Evolutionary conservation across 192 early-diverging fungal genomes (phyloP).

Genomic region (Gamsiella multidivaricata): DNA sequence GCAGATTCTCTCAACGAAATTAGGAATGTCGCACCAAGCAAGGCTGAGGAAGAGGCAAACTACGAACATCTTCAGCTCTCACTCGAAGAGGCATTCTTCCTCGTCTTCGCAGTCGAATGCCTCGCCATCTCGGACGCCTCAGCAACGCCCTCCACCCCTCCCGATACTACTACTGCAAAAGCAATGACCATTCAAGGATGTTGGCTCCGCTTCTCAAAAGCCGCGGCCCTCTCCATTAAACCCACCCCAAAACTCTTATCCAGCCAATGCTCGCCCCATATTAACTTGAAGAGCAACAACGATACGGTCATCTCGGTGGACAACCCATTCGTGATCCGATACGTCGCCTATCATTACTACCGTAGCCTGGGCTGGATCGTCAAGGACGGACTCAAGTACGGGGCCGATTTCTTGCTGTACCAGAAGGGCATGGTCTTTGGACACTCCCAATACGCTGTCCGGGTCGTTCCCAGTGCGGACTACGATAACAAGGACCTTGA

Average conservation of each 20-base stretch:
- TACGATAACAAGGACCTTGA: not conserved
- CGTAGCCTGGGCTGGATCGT: slow-evolving; percentile 86
- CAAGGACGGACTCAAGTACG: slow-evolving; percentile 86
- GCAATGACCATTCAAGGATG: slow-evolving; percentile 51
- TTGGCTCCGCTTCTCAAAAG: slow-evolving; percentile 46
- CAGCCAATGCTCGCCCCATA: too few species aligned
- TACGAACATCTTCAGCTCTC: slow-evolving; percentile 76
- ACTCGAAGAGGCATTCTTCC: slow-evolving; percentile 80
- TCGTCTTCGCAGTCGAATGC: slow-evolving; percentile 67
- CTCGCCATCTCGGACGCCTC: slow-evolving; percentile 57
- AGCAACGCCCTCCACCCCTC: slow-evolving; percentile 2
- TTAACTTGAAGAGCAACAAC: too few species aligned
- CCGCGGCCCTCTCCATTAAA: slow-evolving; percentile 12
- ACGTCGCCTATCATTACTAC: slow-evolving; percentile 88
- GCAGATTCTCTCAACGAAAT: not conserved
- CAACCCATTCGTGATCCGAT: slow-evolving; percentile 69
- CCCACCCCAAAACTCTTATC: not conserved
- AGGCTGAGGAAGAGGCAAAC: slow-evolving; percentile 9
- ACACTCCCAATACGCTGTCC: slow-evolving; percentile 62
- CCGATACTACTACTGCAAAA: not conserved
- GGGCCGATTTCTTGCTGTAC: slow-evolving; percentile 79
- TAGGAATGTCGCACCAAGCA: not conserved
- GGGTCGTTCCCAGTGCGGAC: slow-evolving; percentile 1
- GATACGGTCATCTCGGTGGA: slow-evolving; percentile 1
- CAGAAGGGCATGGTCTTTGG: slow-evolving; percentile 65